Evolutionary conservation across 2,329 filamentous ascomycete species (phyloP), one percentile per base, ranked within the genome.

Genomic region (Trichoderma atrobrunneum): DNA sequence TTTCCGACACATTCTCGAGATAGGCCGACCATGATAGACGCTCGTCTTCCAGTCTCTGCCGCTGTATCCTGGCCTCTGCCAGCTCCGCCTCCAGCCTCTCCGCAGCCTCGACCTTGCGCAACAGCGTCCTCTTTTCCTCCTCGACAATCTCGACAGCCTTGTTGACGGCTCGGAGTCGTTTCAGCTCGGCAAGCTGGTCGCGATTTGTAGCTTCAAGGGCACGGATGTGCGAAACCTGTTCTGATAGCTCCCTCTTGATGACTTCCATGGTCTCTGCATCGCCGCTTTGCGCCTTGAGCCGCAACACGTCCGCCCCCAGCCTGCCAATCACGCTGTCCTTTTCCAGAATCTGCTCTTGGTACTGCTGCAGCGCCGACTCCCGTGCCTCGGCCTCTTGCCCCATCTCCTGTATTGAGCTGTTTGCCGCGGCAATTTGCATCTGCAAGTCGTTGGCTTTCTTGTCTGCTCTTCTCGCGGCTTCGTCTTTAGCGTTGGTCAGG

Each of bases 81-180:
- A 98, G 85, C 78, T 98, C 93, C 32, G 88, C 86, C 77, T 96
- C 90, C 11, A 97, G 78, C 14, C 89, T 86, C 72, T 93, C 90
- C 81, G 95, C 91, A 48, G 92, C 85, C 73, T 93, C 90, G 1
- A 99, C 80, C 78, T 90, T 93, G 36, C 91, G 90, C 80, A 96
- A 92, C 26, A 99, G 83, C 0, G 90, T 89, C 74, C 93, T 87
- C 85, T 98, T 98, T 84, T 99, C 94, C 80, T 99, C 96, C 79
- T 99, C 94, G 0, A 98, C 92, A 2, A 99, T 89, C 78, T 97
- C 93, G 1, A 97, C 91, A n/a, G 93, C 93, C 82, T 93, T 95
- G 80, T 94, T 91, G 4, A 92, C 84, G 75, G 94, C 92, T 16
- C 94, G 91, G 48, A 97, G 87, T 76, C 94, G 92, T 76, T 92